Conservation (phyloP, 331 rosid genomes). For the Malus hybrid region DNA sequence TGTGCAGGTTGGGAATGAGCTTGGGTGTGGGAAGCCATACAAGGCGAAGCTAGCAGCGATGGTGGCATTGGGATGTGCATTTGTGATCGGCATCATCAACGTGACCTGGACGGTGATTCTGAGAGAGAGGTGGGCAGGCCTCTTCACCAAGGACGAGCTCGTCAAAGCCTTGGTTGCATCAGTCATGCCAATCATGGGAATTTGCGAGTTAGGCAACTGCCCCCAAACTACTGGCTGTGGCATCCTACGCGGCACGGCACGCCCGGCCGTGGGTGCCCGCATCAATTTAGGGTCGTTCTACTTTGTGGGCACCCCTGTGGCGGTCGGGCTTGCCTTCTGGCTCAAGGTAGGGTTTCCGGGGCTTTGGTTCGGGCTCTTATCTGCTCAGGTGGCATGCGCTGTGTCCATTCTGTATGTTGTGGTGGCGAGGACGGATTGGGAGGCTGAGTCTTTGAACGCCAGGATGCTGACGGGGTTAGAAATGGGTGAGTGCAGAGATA, state of each 20-base stretch:
- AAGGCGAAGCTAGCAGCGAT: slow-evolving; percentile 84
- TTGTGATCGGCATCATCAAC: slow-evolving; percentile 63
- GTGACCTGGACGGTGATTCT: slow-evolving; percentile 86
- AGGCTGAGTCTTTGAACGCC: slow-evolving; percentile 75
- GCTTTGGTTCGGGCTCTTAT: slow-evolving; percentile 85
- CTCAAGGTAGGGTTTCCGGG: slow-evolving; percentile 66
- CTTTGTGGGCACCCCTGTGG: slow-evolving; percentile 81
- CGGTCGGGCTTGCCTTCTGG: slow-evolving; percentile 75
- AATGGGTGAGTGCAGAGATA: slow-evolving; percentile 26
- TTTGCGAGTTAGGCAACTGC: slow-evolving; percentile 82
- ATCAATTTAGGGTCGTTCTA: slow-evolving; percentile 69
- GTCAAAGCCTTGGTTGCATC: slow-evolving; percentile 67
- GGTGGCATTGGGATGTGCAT: slow-evolving; percentile 86
- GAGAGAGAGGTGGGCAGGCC: slow-evolving; percentile 61
- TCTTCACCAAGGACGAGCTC: slow-evolving; percentile 54
- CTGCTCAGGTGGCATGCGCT: slow-evolving; percentile 82
- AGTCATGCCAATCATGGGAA: slow-evolving; percentile 80
- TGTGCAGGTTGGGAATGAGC: slow-evolving; percentile 89
- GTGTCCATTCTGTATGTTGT: slow-evolving; percentile 63
- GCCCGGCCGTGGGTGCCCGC: slow-evolving; percentile 69
- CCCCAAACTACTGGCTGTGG: slow-evolving; percentile 96
- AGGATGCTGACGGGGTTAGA: slow-evolving; percentile 50
- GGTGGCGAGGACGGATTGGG: slow-evolving; percentile 69
- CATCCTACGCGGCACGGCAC: slow-evolving; percentile 70
- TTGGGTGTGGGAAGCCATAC: slow-evolving; percentile 86